phyloP scores from a whole-genome alignment of 2,329 filamentous ascomycete species.

The Didymella glomerata region DNA sequence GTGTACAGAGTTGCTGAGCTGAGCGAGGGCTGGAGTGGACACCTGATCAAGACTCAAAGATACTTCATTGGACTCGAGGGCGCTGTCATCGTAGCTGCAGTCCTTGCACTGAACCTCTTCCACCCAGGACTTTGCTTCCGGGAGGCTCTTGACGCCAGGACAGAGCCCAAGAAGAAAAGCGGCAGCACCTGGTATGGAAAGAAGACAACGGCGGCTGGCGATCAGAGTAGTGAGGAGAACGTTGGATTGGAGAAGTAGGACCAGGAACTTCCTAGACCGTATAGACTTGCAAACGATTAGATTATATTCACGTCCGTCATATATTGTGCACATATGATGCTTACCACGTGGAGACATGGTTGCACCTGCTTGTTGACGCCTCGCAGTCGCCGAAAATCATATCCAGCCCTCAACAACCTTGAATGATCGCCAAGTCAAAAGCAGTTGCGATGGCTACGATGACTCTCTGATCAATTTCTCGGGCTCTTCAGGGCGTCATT shows the following conservation, averaged over 20 bases:
- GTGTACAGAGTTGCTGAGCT: conserved; percentile 73
- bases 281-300: neutral
- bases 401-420: no score
- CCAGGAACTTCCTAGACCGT: neutral
- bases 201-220: conserved; percentile 18
- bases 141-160: conserved; percentile 34
- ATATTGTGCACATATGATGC: no score
- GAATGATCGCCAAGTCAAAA: no score
- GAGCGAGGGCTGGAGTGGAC: conserved; percentile 68
- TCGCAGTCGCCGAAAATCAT: no score
- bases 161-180: conserved; percentile 10
- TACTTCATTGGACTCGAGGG: conserved; percentile 53
- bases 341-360: no score
- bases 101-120: conserved; percentile 47
- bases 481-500: no score
- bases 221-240: conserved; percentile 23
- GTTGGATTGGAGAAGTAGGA: neutral
- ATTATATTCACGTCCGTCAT: no score
- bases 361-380: no score
- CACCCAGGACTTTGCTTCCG: conserved; percentile 51
- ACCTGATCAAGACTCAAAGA: conserved; percentile 59
- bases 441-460: no score
- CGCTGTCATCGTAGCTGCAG: conserved; percentile 43
- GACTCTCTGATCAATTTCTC: no score
- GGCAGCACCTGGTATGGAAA: conserved; percentile 32